Evolutionary conservation across 2,329 filamentous ascomycete species (phyloP).

Genomic region (Scolecobasidium constrictum): DNA sequence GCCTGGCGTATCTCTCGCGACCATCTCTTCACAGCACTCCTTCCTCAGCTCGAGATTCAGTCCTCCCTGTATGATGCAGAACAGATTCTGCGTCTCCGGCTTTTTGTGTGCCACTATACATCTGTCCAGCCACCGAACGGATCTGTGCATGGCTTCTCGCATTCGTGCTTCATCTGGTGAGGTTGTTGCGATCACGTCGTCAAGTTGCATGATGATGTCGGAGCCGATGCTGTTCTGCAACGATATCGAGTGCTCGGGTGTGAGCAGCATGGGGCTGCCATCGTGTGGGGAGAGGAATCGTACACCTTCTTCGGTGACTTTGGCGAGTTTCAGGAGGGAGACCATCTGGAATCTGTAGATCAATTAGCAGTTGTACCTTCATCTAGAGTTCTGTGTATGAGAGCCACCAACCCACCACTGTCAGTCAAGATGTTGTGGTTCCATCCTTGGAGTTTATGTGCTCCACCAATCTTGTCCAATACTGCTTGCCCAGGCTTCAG

Average conservation of each 20-base stretch:
- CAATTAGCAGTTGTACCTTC: not conserved
- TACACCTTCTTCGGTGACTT: constrained; percentile 90
- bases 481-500: constrained; percentile 89
- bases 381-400: not conserved
- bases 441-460: constrained; percentile 93
- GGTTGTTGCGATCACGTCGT: constrained; percentile 94
- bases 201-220: constrained; percentile 98
- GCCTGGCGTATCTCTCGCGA: constrained; percentile 80
- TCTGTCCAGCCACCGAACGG: constrained; percentile 88
- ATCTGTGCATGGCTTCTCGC: constrained; percentile 88
- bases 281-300: constrained; percentile 95
- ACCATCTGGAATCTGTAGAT: constrained; percentile 88
- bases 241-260: constrained; percentile 91
- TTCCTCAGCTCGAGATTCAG: constrained; percentile 76
- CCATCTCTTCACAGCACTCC: constrained; percentile 79
- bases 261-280: constrained; percentile 89
- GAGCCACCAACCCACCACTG: constrained; percentile 31
- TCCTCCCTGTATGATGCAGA: constrained; percentile 97
- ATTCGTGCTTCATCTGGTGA: constrained; percentile 82
- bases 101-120: constrained; percentile 86
- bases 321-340: constrained; percentile 82
- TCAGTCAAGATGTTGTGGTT: constrained; percentile 83
- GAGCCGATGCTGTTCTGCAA: constrained; percentile 95
- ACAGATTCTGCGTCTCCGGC: constrained; percentile 77
- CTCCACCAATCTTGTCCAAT: constrained; percentile 77